Evolutionary conservation across 2,329 filamentous ascomycete species (phyloP), one percentile per base, ranked within the genome.

Genomic region (Ploettnerulaceae sp.): DNA sequence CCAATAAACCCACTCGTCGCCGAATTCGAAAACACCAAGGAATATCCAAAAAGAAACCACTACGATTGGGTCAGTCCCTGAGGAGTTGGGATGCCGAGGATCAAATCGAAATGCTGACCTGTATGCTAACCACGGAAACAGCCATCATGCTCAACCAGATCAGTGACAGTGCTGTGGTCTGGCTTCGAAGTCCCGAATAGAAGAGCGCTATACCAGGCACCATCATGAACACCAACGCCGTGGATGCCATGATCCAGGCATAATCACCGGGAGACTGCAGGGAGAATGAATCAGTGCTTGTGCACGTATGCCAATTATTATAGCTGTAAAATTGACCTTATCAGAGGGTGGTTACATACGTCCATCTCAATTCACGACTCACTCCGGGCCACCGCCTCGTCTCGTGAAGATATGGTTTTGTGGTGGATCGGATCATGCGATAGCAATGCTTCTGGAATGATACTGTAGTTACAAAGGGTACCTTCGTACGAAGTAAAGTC

Each of bases 101-200:
- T 29, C 18, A 5, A 25, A 32, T 31, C 8, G 39, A 18, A 8
- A 17, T 31, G 18, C 22, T 33, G 29, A 44, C 41, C 32, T 44
- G 44, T 22, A 46, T 39, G 18, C 80, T 83, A 18, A 86, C 82
- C 44, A 94, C 82, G 6, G 83, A 87, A 1, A 82, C 79, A n/a
- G 86, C 79, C 85, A 94, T 91, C 62, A 93, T 74, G 5, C 86
- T 90, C n/a, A 93, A 79, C 86, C 86, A 93, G 67, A 94, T 86
- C 49, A 94, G 71, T 17, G 87, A 91, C 38, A 94, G 73, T 7
- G 89, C 89, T 0, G 88, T 93, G 68, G 93, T 94, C 61, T 88
- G 77, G 51, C 88, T 81, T 14, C 88, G 86, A 20, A 94, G 80
- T 46, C 88, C 89, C 5, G 86, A 91, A 70, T 94, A 95, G 74